Percentiles rank a stretch among this genome's conserved stretches.
Conservation (phyloP, 257 asterid species). For the Apocynum venetum region DNA sequence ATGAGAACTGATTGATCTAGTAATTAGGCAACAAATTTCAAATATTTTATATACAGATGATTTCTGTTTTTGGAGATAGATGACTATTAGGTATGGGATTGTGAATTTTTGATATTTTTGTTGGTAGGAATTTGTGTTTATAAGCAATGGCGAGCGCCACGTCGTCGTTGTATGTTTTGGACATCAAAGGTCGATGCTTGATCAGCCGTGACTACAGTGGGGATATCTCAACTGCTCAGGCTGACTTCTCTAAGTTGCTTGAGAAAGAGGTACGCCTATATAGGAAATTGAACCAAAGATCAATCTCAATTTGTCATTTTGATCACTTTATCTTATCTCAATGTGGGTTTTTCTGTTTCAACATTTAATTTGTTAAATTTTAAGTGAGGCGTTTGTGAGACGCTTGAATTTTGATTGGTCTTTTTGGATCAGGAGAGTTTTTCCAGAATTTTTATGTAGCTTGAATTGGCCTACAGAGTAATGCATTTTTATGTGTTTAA, state of each 20-base stretch:
- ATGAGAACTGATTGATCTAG: slow-evolving; percentile 14
- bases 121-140: neutral
- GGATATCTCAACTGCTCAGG: slow-evolving; percentile 37
- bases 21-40: slow-evolving; percentile 1
- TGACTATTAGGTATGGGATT: neutral
- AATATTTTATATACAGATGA: neutral
- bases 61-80: neutral
- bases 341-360: neutral
- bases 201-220: slow-evolving; percentile 48
- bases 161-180: slow-evolving; percentile 42
- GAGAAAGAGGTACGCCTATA: slow-evolving; percentile 31
- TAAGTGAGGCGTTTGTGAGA: neutral
- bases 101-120: neutral
- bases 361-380: neutral
- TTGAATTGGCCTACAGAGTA: neutral
- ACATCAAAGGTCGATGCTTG: slow-evolving; percentile 42
- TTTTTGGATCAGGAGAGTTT: neutral
- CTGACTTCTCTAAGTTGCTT: slow-evolving; percentile 41
- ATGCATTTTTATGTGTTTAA: neutral
- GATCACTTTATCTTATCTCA: neutral
- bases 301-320: neutral
- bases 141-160: slow-evolving; percentile 43
- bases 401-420: neutral
- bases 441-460: neutral
- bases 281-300: neutral